Base-by-base conservation (phyloP, 2,329 filamentous ascomycete genomes). In the Pestalotiopsis sp. region DNA sequence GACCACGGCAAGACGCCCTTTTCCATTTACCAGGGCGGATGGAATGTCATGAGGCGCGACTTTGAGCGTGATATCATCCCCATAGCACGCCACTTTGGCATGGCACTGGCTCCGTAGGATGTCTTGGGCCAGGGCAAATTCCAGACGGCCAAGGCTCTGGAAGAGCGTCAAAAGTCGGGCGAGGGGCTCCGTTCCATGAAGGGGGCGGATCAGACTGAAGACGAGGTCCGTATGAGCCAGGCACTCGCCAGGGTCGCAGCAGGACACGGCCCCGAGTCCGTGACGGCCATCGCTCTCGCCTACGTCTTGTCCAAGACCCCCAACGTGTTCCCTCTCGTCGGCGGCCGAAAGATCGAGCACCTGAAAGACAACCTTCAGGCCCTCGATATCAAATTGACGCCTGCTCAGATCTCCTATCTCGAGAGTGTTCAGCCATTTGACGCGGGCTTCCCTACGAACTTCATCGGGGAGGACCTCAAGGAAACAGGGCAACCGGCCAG, bases 41-140 rank as follows among this genome's bases (percentile, higher is more conserved):
- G 80, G 80, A 79, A 74, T 59, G 68, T 78, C 5, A 69, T 75
- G 61, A 22, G 65, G 24, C 76, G 79, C 11, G 79, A 81, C 67
- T 71, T 81, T 30, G 80, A 83, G 69, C 77, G 80, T 20, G 80
- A 82, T 3, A 80, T 82, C 58, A 71, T 84, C 11, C 82, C 82
- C 3, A 82, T 83, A 80, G 75, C 75, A 5, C 75, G 78, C 17
- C 73, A 77, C 26, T 79, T 79, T 39, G 80, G 80, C 66, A 82
- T 83, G 89, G 89, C 80, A 24, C 70, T 90, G 3, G 78, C 82
- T 0, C 88, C 89, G 0, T 92, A 87, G 86, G 88, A 85, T 64
- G 85, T 82, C 2, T 75, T 89, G 2, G 86, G 86, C 30, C 81
- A 75, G 78, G 85, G 85, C 62, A 77, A 78, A 64, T 82, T 85